A percentile compares a stretch with the other conserved stretches of the same genome.
Conservation (phyloP, 2,329 filamentous ascomycete genomes). For the Microthyrium microscopicum region DNA sequence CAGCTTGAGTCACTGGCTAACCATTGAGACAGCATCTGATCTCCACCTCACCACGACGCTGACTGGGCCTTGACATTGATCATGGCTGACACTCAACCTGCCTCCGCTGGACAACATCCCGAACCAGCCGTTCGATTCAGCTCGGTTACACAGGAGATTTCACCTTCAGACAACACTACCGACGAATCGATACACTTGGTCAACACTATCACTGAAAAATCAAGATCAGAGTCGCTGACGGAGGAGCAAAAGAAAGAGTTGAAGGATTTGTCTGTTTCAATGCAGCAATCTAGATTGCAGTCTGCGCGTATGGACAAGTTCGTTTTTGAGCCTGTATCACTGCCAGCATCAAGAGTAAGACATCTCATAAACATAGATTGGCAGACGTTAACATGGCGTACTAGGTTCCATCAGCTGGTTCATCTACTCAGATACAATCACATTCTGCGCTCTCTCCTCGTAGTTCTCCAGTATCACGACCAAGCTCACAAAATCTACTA, state of each 20-base stretch:
- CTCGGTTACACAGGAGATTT: conserved; percentile 22
- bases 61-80: too few species aligned
- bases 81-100: too few species aligned
- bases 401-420: conserved; percentile 10
- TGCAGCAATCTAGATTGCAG: conserved; percentile 63
- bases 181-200: conserved; percentile 12
- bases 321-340: conserved; percentile 76
- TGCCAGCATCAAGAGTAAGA: conserved; percentile 70
- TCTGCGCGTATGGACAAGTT: conserved; percentile 72
- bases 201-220: conserved; percentile 15
- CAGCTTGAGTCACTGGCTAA: too few species aligned
- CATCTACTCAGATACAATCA: too few species aligned
- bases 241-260: conserved; percentile 44
- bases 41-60: too few species aligned
- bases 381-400: conserved; percentile 23
- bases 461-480: too few species aligned
- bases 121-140: conserved; percentile 23
- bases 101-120: neutral
- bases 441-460: too few species aligned
- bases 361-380: too few species aligned
- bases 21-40: too few species aligned
- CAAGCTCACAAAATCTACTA: too few species aligned
- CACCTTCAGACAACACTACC: conserved; percentile 12
- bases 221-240: conserved; percentile 17
- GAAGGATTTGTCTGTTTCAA: conserved; percentile 50